Base-by-base conservation (phyloP, 2,329 filamentous ascomycete genomes). In the Sporothrix brasiliensis region DNA sequence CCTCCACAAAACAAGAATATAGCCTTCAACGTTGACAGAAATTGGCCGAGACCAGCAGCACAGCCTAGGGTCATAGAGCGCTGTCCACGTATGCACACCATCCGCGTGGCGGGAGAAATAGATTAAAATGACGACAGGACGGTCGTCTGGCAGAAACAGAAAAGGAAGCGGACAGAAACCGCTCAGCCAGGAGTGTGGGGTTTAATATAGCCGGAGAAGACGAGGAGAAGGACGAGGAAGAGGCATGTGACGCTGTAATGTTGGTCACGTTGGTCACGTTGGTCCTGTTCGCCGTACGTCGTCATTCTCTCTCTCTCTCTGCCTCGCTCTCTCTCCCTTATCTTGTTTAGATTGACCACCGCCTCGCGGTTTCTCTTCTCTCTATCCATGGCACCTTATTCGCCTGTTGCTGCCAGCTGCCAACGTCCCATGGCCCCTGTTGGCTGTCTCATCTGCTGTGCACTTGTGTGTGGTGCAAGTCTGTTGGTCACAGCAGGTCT, bases 21-120 rank as follows among this genome's bases (percentile, higher is more conserved):
- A 9, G 4, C 7, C 34, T 34, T 9, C 56, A 9, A 34, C 19
- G 19, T n/a, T 6, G 27, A n/a, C 24, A 34, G 34, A 41, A 19
- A 24, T 41, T 14, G 49, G 7, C 66, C 52, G 52, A 68, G 66
- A 41, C 66, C 65, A 67, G 58, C 66, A 58, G 66, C 21, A 60
- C 21, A 49, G 47, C 63, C 34, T 34, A 34, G 47, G 16, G 56
- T 68, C 39, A 21, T 39, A 63, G 49, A 56, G 50, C n/a, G 6
- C 21, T 68, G 67, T 60, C 67, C 53, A 68, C 67, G 67, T 68
- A 68, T 60, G 39, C 67, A 60, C 67, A 60, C 53, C 53, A 68
- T 49, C 34, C 47, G 14, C 9, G 39, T 21, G 14, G 21, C 19
- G 24, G 30, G 21, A 11, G 24, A 30, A 49, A 65, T 30, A 49